Base-by-base conservation (phyloP, 345 rosid genomes). In the Eucalyptus grandis region DNA sequence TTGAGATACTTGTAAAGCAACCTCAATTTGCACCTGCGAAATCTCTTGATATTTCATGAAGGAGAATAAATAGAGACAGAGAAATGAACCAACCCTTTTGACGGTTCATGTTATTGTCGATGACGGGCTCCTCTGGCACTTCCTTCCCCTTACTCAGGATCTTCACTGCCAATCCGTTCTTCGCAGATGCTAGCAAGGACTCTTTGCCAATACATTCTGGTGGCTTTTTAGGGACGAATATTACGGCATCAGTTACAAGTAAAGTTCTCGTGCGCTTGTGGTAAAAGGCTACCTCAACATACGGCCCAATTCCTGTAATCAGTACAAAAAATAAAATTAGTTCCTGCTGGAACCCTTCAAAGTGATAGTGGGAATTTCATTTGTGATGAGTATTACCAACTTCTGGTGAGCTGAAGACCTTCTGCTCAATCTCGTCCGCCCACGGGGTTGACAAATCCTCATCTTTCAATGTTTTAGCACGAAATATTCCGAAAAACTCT, bases 381-480 rank as follows among this genome's bases (percentile, higher is more conserved):
- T 49, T 72, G 81, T 49, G 44, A 89, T 87, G 89, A 51, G 40
- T 87, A 89, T 90, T 95, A 96, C 99, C 99, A 89, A 98, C 99
- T 98, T 98, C 99, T 2, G 99, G 99, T 12, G 97, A 95, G 95
- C 99, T 98, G 51, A 98, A 88, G 83, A 98, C 95, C 92, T 98
- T 98, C 90, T 97, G 99, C 88, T 98, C 98, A 50, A 98, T 97
- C 90, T 98, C 99, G 43, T 95, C 95, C 58, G 95, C 95, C 99
- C 99, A 98, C 9, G 97, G 99, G 43, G 97, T 95, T 11, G 96
- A 95, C 49, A 92, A 89, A 91, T 98, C 99, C 87, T 93, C 93
- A 21, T 98, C 96, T 91, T 93, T 91, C 91, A 98, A 93, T 49
- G 94, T 93, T 92, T 93, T 98, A 49, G 99, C 93, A 51, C 98